Percentiles rank a stretch among this genome's conserved stretches.
phyloP scores from a whole-genome alignment of 2,329 filamentous ascomycete genomes.

The Tolypocladium ophioglossoides region DNA sequence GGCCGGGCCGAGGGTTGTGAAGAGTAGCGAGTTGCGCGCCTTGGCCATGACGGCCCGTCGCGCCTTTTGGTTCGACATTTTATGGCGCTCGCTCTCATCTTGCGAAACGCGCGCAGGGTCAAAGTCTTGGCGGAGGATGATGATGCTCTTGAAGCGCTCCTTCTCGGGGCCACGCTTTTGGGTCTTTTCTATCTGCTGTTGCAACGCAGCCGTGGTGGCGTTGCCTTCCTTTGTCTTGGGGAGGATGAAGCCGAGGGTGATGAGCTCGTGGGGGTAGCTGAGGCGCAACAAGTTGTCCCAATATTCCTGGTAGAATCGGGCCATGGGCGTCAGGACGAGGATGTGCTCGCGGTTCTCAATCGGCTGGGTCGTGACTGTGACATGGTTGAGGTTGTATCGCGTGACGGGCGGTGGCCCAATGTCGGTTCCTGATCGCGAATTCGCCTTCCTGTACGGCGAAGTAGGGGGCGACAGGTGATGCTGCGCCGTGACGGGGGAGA shows the following conservation, averaged over 20 bases:
- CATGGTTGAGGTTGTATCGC: slow-evolving; percentile 90
- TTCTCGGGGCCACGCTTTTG: slow-evolving; percentile 67
- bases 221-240: slow-evolving; percentile 92
- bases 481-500: slow-evolving; percentile 35
- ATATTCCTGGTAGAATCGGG: slow-evolving; percentile 86
- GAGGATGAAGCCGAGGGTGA: slow-evolving; percentile 91
- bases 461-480: slow-evolving; percentile 33
- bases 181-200: slow-evolving; percentile 75
- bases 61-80: slow-evolving; percentile 78
- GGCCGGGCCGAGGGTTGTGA: slow-evolving; percentile 82
- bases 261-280: slow-evolving; percentile 84
- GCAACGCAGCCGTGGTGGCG: slow-evolving; percentile 68
- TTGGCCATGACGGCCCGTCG: slow-evolving; percentile 85
- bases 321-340: slow-evolving; percentile 85
- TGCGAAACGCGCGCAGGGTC: slow-evolving; percentile 73
- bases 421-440: slow-evolving; percentile 17
- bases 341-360: slow-evolving; percentile 73
- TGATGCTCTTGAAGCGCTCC: slow-evolving; percentile 82
- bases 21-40: slow-evolving; percentile 86
- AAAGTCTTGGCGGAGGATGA: slow-evolving; percentile 91
- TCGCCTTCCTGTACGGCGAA: slow-evolving; percentile 31
- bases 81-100: slow-evolving; percentile 80
- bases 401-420: slow-evolving; percentile 66
- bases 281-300: slow-evolving; percentile 88
- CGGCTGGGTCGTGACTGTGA: slow-evolving; percentile 71